These are phyloP conservation scores for Cryptosporidium sp. DNA, from an alignment of 169 alveolate species.

Conservation along the genomic window DNA sequence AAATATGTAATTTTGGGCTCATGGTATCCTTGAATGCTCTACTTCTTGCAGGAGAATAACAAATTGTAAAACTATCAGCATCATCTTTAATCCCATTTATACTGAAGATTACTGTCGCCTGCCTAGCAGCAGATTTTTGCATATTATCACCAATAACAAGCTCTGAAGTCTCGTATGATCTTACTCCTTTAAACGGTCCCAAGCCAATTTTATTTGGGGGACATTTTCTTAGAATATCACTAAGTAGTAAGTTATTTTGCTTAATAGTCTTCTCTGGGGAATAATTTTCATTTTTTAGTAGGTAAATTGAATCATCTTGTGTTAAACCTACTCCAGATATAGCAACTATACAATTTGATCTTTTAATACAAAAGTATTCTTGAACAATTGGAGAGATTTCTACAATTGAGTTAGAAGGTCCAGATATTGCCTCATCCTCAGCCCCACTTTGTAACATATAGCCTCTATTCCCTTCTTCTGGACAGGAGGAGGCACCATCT, in stretches of 20 bases:
- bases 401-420: conserved; percentile 53
- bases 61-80: conserved; percentile 10
- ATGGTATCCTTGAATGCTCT: conserved; percentile 20
- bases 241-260: background rate
- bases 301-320: conserved; percentile 39
- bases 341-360: conserved; percentile 49
- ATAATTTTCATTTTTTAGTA: conserved; percentile 2
- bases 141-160: conserved; percentile 47
- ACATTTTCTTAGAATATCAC: conserved; percentile 26
- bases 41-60: conserved; percentile 73
- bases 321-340: conserved; percentile 59
- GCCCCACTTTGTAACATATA: conserved; percentile 33
- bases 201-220: conserved; percentile 51
- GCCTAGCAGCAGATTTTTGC: conserved; percentile 40
- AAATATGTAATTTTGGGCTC: conserved; percentile 1
- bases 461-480: conserved; percentile 61
- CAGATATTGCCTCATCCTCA: conserved; percentile 2
- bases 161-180: conserved; percentile 52
- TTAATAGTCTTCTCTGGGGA: background rate
- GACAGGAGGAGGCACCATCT: conserved; percentile 45
- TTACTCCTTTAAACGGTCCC: conserved; percentile 63
- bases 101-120: conserved; percentile 39
- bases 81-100: conserved; percentile 19
- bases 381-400: conserved; percentile 66
- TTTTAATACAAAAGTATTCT: conserved; percentile 48